A percentile compares a stretch with the other conserved stretches of the same genome.
phyloP scores from a whole-genome alignment of 1,139 yeast species.

The Candida labiduridarum region DNA sequence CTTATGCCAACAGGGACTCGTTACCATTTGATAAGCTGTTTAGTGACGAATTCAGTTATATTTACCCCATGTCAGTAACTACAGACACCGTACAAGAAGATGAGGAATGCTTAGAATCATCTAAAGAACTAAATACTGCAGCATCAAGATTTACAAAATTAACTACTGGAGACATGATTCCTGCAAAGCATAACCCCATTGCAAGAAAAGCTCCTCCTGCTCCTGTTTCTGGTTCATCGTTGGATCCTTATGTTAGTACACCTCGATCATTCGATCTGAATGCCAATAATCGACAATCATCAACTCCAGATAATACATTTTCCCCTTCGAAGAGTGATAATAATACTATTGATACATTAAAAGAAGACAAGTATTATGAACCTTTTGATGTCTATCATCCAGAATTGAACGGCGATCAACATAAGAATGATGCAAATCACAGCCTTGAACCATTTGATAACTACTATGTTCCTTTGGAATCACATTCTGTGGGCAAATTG shows the following conservation, averaged over 20 bases:
- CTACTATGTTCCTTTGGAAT: slow-evolving; percentile 20
- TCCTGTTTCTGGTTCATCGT: too few species aligned
- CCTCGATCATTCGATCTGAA: slow-evolving; percentile 9
- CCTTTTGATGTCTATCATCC: slow-evolving; percentile 12
- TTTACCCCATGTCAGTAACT: slow-evolving; percentile 13
- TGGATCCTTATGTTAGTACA: background rate
- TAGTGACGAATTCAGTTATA: slow-evolving; percentile 16
- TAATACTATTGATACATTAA: slow-evolving; percentile 6
- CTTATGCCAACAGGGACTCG: slow-evolving; percentile 3
- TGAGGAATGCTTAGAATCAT: slow-evolving; percentile 14
- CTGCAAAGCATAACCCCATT: slow-evolving; percentile 5
- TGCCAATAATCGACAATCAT: background rate
- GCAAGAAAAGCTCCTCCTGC: slow-evolving; percentile 15
- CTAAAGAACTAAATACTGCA: slow-evolving; percentile 9
- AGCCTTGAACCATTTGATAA: slow-evolving; percentile 32
- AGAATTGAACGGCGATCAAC: slow-evolving; percentile 4
- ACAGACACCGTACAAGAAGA: slow-evolving; percentile 20
- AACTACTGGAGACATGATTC: slow-evolving; percentile 10
- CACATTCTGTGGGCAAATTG: background rate
- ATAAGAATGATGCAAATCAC: slow-evolving; percentile 1
- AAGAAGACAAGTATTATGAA: slow-evolving; percentile 10
- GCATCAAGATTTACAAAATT: slow-evolving; percentile 13
- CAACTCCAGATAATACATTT: slow-evolving; percentile 10
- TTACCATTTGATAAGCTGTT: slow-evolving; percentile 14
- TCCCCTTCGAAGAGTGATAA: slow-evolving; percentile 8